phyloP scores from a whole-genome alignment of 345 rosid species.

The Firmiana major region DNA sequence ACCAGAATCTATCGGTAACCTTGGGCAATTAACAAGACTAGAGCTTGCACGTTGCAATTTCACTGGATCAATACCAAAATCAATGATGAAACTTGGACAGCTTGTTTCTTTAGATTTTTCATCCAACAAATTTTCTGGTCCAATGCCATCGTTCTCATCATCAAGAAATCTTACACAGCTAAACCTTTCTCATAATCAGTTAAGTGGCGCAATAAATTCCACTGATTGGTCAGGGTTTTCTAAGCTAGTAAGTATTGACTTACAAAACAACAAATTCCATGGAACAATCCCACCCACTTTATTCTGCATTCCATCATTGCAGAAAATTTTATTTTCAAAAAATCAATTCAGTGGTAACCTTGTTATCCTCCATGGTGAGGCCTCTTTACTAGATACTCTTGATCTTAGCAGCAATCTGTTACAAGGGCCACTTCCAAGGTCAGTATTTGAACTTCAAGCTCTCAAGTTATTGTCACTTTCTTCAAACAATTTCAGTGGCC shows the following conservation, averaged over 20 bases:
- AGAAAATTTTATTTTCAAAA: conserved; percentile 11
- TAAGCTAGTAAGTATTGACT: conserved; percentile 29
- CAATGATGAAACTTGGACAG: conserved; percentile 21
- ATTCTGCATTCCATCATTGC: conserved; percentile 16
- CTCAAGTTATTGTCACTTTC: conserved; percentile 34
- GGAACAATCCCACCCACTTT: conserved; percentile 33
- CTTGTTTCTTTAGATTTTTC: conserved; percentile 36
- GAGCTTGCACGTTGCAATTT: conserved; percentile 17
- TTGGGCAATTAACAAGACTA: conserved; percentile 17
- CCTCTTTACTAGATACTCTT: conserved; percentile 23
- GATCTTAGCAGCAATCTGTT: conserved; percentile 42
- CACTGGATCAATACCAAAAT: conserved; percentile 27
- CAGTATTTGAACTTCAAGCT: conserved; percentile 11
- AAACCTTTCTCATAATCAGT: conserved; percentile 27
- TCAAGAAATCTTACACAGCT: conserved; percentile 23
- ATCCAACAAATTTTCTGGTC: conserved; percentile 28
- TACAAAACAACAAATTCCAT: conserved; percentile 24
- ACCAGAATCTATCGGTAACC: conserved; percentile 33
- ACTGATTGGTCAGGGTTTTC: conserved; percentile 24
- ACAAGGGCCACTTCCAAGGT: conserved; percentile 24
- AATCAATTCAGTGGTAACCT: conserved; percentile 32
- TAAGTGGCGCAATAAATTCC: conserved; percentile 28
- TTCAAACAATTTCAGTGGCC: conserved; percentile 44
- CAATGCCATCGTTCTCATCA: conserved; percentile 24
- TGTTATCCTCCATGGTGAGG: neutral